phyloP scores from a whole-genome alignment of 352 stramenopile species.

The Phytophthora nicotianae region DNA sequence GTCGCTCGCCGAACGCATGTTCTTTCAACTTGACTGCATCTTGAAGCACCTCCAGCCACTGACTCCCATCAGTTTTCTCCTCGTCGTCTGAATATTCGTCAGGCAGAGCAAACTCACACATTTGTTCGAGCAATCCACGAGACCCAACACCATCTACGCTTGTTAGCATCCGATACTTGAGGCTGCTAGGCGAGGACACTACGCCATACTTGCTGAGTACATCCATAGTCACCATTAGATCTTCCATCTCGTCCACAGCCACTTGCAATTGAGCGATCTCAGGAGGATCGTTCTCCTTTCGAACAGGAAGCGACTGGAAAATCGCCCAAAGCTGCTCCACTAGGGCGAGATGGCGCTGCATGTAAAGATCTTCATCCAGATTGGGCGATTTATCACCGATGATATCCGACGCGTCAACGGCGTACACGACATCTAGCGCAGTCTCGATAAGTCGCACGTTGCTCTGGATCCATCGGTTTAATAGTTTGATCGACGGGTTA shows the following conservation, averaged over 20 bases:
- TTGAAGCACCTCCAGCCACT: conserved; percentile 64
- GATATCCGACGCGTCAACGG: conserved; percentile 25
- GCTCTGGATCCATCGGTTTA: conserved; percentile 67
- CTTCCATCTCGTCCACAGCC: conserved; percentile 73
- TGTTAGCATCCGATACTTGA: conserved; percentile 55
- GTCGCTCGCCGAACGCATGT: conserved; percentile 66
- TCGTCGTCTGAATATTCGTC: conserved; percentile 16
- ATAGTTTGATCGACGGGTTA: conserved; percentile 51
- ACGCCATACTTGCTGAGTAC: conserved; percentile 61
- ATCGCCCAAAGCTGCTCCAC: conserved; percentile 71
- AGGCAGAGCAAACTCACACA: conserved; percentile 52
- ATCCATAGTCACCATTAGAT: conserved; percentile 75
- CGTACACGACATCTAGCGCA: conserved; percentile 59
- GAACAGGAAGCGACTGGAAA: conserved; percentile 74
- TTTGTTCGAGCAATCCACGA: conserved; percentile 48
- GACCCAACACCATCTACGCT: conserved; percentile 26
- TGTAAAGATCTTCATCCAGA: conserved; percentile 22
- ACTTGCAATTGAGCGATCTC: conserved; percentile 69
- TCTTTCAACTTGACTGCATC: conserved; percentile 75
- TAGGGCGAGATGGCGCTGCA: conserved; percentile 37
- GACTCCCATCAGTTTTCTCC: conserved; percentile 15
- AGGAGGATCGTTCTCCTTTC: conserved; percentile 59
- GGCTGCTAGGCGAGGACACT: conserved; percentile 21
- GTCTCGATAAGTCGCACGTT: conserved; percentile 57
- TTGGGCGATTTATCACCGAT: conserved; percentile 16